phyloP scores from a whole-genome alignment of 2,329 filamentous ascomycete species.

The Ascochyta lentis region DNA sequence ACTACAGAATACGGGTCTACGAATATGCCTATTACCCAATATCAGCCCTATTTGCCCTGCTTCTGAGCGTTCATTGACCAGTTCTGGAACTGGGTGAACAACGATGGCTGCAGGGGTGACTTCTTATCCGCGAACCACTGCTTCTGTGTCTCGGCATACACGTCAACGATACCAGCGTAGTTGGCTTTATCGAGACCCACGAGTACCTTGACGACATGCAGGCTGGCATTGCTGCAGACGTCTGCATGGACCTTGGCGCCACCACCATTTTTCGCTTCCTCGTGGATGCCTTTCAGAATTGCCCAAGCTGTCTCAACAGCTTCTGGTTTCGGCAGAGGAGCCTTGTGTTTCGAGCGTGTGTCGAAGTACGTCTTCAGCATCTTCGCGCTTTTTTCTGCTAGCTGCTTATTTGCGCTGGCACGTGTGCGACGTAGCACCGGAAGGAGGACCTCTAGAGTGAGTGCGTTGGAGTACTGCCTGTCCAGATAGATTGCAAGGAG shows the following conservation, averaged over 20 bases:
- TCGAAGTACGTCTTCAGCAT: constrained; percentile 77
- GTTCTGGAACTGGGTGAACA: constrained; percentile 57
- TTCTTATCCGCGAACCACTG: constrained; percentile 53
- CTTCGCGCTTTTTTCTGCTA: constrained; percentile 75
- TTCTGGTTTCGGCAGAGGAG: constrained; percentile 54
- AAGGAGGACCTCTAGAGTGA: constrained; percentile 73
- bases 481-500: constrained; percentile 85
- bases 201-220: constrained; percentile 70
- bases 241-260: constrained; percentile 73
- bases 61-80: constrained; percentile 47
- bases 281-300: constrained; percentile 72
- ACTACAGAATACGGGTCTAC: not conserved
- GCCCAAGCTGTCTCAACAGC: constrained; percentile 57
- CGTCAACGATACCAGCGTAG: constrained; percentile 48
- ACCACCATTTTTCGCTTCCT: constrained; percentile 68
- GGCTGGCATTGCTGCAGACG: constrained; percentile 75
- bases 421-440: constrained; percentile 79
- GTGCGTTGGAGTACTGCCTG: constrained; percentile 71
- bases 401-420: constrained; percentile 76
- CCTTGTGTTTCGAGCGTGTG: constrained; percentile 60
- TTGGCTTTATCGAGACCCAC: constrained; percentile 55
- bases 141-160: constrained; percentile 54
- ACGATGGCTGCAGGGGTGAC: constrained; percentile 50
- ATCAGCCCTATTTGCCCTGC: constrained; percentile 29
- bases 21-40: not conserved